Base-by-base conservation (phyloP, 1,139 yeast genomes). In the Suhomyces chickasaworum region DNA sequence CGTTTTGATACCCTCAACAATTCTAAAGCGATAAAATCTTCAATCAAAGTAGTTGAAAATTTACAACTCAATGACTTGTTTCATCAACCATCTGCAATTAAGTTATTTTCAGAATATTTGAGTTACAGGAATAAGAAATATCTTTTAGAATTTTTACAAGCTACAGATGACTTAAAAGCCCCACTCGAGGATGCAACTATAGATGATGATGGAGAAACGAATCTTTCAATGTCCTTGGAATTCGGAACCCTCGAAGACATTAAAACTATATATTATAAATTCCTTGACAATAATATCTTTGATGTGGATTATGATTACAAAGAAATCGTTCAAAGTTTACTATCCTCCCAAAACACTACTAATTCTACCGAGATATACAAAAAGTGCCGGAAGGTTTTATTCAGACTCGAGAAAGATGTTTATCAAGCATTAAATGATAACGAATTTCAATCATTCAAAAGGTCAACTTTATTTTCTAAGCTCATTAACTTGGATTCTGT, bases 161-260 rank as follows among this genome's bases (percentile, higher is more conserved):
- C 81, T 0, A 85, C 87, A 1, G 88, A 89, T 51, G 72, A 77
- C 1, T 73, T 88, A 32, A 81, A 83, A 55, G 87, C 86, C 42
- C 96, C 96, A 0, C 64, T 87, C 21, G 93, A 86, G 49, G 84
- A 77, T 50, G 63, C 54, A 20, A 60, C 50, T 37, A 57, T 45
- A 35, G 55, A 51, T 6, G 61, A 58, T 8, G 69, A 61, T 16
- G 60, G 57, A 4, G 63, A 59, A 9, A 52, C 50, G 13, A 56
- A 61, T 8, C 51, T 66, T 29, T 56, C 66, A 2, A 50, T 73
- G 16, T 66, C 68, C 13, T 59, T 68, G 12, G 75, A 72, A 42
- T 71, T 76, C 53, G 65, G 78, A 0, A 75, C 71, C 41, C 61
- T 70, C 2, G 76, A 73, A 13, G 86, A 81, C 45, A 71, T 82